A percentile compares a stretch with the other conserved stretches of the same genome.
phyloP scores from a whole-genome alignment of 306 rosid species.

The Trichosanthes truncata region DNA sequence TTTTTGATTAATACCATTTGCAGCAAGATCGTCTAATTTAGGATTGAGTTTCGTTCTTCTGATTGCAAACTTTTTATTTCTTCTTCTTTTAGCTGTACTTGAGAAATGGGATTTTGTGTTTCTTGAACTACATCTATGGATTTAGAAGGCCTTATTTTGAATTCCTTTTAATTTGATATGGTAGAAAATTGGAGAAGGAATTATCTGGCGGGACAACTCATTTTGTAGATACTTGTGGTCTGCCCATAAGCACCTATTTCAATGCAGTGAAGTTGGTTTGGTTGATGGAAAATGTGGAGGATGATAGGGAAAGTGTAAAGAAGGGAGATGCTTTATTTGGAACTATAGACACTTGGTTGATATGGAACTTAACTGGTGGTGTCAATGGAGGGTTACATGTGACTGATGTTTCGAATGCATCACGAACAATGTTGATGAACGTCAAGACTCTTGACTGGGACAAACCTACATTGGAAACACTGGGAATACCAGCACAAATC shows the following conservation, averaged over 20 bases:
- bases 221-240: slow-evolving; percentile 65
- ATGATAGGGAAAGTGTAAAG: slow-evolving; percentile 46
- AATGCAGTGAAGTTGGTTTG: slow-evolving; percentile 77
- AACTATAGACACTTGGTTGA: slow-evolving; percentile 79
- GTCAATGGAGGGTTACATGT: slow-evolving; percentile 59
- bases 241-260: slow-evolving; percentile 81
- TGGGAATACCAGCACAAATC: slow-evolving; percentile 43
- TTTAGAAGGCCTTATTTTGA: not conserved
- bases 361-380: slow-evolving; percentile 88
- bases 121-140: not conserved
- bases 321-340: slow-evolving; percentile 77
- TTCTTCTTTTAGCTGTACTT: not conserved
- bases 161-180: not conserved
- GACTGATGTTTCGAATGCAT: slow-evolving; percentile 85
- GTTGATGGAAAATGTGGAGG: slow-evolving; percentile 68
- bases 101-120: not conserved
- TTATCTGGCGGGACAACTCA: slow-evolving; percentile 69
- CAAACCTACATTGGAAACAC: slow-evolving; percentile 36
- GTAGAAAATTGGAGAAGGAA: slow-evolving; percentile 70
- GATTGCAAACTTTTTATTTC: not conserved
- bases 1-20: not conserved
- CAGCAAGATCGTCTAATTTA: not conserved
- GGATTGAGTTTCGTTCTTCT: not conserved
- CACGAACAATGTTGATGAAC: slow-evolving; percentile 87
- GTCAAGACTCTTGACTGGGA: slow-evolving; percentile 77